Evolutionary conservation across 2,329 filamentous ascomycete genomes (phyloP).

Genomic region (Alternaria novae-zelandiae): DNA sequence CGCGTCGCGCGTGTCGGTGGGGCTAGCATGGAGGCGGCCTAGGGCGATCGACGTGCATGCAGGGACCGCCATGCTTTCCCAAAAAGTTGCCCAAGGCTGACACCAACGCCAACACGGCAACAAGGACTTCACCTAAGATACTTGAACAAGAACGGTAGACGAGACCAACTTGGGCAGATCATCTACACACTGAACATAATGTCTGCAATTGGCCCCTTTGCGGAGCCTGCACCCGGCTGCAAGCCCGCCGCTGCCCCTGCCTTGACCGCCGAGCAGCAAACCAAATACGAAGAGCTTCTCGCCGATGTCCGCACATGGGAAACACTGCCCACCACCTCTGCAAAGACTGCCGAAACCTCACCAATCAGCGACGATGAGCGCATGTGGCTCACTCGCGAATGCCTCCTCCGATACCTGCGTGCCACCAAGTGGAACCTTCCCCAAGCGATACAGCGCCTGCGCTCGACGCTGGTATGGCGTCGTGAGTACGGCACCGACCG

Average conservation of each 20-base stretch:
- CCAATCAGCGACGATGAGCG: slow-evolving; percentile 80
- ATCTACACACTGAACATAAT: slow-evolving; percentile 11
- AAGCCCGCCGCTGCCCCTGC: slow-evolving; percentile 63
- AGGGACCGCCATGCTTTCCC: slow-evolving; percentile 17
- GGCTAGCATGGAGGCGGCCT: slow-evolving; percentile 22
- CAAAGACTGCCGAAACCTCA: slow-evolving; percentile 62
- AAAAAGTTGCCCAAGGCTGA: slow-evolving; percentile 19
- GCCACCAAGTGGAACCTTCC: slow-evolving; percentile 85
- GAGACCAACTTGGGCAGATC: neutral
- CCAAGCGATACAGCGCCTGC: slow-evolving; percentile 79
- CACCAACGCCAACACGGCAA: neutral
- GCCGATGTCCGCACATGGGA: slow-evolving; percentile 73
- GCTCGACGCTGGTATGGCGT: slow-evolving; percentile 83
- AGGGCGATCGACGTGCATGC: slow-evolving; percentile 22
- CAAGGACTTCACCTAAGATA: neutral
- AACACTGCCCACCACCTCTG: slow-evolving; percentile 68
- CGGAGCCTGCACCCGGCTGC: slow-evolving; percentile 55
- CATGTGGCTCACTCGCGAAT: slow-evolving; percentile 91
- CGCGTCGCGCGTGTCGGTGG: slow-evolving; percentile 38
- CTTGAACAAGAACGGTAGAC: neutral
- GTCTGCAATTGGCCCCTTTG: slow-evolving; percentile 42
- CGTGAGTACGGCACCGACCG: slow-evolving; percentile 82
- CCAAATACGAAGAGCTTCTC: slow-evolving; percentile 82
- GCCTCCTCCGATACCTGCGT: slow-evolving; percentile 88
- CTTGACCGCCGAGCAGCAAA: slow-evolving; percentile 77